Base-by-base conservation (phyloP, 257 asterid genomes). In the Gynochthodes officinalis region DNA sequence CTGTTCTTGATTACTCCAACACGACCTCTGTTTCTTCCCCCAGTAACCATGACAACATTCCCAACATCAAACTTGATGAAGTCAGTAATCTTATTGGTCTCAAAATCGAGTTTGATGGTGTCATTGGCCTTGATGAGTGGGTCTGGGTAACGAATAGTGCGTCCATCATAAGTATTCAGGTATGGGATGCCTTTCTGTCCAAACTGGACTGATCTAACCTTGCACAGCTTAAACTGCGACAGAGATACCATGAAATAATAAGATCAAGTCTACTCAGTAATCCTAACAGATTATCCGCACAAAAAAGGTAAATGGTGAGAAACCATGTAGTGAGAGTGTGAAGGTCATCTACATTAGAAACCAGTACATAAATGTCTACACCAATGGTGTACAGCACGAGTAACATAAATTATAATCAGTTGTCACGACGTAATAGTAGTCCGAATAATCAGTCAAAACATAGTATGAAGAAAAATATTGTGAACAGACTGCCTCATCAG, bases 21-120 rank as follows among this genome's bases (percentile, higher is more conserved):
- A 60, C 95, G 89, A 10, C 91, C 94, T 73, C 94, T 88, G 80
- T 88, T 88, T 77, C 94, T 88, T 78, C 94, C 91, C 16, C 95
- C 95, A 65, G 91, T 88, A 55, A 88, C 95, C 89, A 86, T 84
- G 67, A 88, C 91, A 68, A 88, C 90, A 64, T 89, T 89, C 12
- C 95, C 91, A 3, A 89, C 91, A 64, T 89, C 91, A 72, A 86
- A 89, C 82, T 89, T 89, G 81, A 89, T 85, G 78, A 84, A 89
- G 6, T 89, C 95, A 18, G 72, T 74, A 8, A 88, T 83, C 42
- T 86, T 88, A 79, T 80, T 78, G 27, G 76, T 72, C 71, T 88
- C 95, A 6, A 88, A 67, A 67, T 89, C 90, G 2, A 89, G 84
- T 37, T 89, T 89, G 78, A 89, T 80, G 54, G 91, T 89, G 83